phyloP scores from a whole-genome alignment of 495 filamentous ascomycete genomes.

The Filosporella fistucella region DNA sequence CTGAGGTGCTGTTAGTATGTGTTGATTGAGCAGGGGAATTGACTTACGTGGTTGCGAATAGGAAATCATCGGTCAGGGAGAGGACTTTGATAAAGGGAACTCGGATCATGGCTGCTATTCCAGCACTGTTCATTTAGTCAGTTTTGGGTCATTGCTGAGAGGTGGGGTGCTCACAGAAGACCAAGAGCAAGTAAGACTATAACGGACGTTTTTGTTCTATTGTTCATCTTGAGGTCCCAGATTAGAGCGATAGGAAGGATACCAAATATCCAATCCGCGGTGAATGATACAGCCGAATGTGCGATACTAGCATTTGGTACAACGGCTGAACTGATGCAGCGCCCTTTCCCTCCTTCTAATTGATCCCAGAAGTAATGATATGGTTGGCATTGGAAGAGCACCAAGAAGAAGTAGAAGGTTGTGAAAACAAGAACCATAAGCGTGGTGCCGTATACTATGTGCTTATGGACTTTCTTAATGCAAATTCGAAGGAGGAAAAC shows the following conservation, averaged over 20 bases:
- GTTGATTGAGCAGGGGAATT: too few species aligned
- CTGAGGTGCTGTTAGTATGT: constrained; percentile 8
- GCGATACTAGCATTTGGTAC: constrained; percentile 31
- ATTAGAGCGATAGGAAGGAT: constrained; percentile 38
- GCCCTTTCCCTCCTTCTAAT: constrained; percentile 22
- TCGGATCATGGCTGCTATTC: constrained; percentile 34
- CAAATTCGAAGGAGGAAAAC: constrained; percentile 36
- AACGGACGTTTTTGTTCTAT: constrained; percentile 28
- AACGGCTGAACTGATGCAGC: constrained; percentile 26
- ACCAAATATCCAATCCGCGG: constrained; percentile 36
- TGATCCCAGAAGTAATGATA: constrained; percentile 33
- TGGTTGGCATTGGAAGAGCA: constrained; percentile 35
- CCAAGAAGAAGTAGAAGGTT: constrained; percentile 32
- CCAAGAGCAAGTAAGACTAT: constrained; percentile 32
- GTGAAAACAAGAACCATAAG: constrained; percentile 21
- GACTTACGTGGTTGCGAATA: constrained; percentile 20
- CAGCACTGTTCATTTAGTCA: constrained; percentile 23
- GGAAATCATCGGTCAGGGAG: constrained; percentile 24
- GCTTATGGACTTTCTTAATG: constrained; percentile 25
- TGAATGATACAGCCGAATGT: constrained; percentile 30
- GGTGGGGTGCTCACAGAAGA: constrained; percentile 22
- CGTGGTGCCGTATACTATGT: constrained; percentile 30
- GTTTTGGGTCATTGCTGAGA: not conserved
- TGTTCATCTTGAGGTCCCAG: constrained; percentile 34
- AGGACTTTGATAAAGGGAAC: constrained; percentile 30